Base-by-base conservation (phyloP, 2,329 filamentous ascomycete genomes). In the Acrocalymma vagum region DNA sequence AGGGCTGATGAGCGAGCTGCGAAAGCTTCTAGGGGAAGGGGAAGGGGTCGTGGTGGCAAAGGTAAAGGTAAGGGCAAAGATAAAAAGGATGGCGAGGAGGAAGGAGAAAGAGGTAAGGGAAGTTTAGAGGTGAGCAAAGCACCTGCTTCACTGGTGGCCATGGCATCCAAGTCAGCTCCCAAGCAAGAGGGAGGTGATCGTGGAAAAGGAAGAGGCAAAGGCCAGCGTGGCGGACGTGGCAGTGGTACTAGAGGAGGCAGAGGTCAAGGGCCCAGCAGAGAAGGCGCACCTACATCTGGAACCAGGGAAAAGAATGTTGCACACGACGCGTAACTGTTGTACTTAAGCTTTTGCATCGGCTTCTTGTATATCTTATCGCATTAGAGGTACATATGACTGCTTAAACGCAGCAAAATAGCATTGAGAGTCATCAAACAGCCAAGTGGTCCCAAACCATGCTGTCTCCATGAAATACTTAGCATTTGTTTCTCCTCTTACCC, bases 1-100 rank as follows among this genome's bases (percentile, higher is more conserved):
- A 64, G 48, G 32, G 56, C 63, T 41, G 55, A 69, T 6, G 63
- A 66, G 16, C 48, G 59, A 4, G 51, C 55, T 11, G 42, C 50
- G 0, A 60, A 54, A 42, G 55, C 57, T 27, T 46, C 30, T 10
- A 52, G 62, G 9, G 62, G 56, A 3, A 49, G 58, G 26, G 62
- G 65, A 3, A 65, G 56, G n/a, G 50, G 44, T 15, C 49, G 62
- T 5, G 57, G 58, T 18, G 55, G 57, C 14, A 58, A 62, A 34
- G 39, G 47, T 7, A 60, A 56, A 25, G 40, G 41, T 1, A 56
- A 53, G 13, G 45, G 38, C 6, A 66, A 62, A 26, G 60, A 61
- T 5, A 65, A 61, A 42, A 61, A 58, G 13, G 53, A 55, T 2
- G 55, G 42, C 0, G 51, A 51, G 0, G 44, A 52, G 1, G 48